Evolutionary conservation across 805 yeast genomes (phyloP).

Genomic region (Kodamaea neixiangensis): DNA sequence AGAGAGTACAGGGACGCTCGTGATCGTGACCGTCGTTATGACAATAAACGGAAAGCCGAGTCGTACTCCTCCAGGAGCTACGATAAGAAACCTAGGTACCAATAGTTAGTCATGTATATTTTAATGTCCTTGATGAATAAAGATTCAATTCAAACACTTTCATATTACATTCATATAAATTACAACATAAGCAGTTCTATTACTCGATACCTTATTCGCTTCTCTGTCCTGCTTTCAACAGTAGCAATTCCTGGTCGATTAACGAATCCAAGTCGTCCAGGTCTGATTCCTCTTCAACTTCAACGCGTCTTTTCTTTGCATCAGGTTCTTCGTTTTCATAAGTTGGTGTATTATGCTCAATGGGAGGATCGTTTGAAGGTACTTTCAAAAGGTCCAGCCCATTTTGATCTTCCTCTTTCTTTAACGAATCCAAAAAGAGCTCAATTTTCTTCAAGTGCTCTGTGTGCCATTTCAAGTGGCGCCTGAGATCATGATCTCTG

Average conservation of each 20-base stretch:
- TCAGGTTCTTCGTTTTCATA: not conserved
- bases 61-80: conserved; percentile 14
- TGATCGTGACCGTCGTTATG: conserved; percentile 11
- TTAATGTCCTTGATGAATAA: not conserved
- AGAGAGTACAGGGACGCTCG: conserved; percentile 11
- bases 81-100: conserved; percentile 33
- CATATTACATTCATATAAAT: not conserved
- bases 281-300: not conserved
- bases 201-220: not conserved
- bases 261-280: conserved; percentile 22
- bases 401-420: conserved; percentile 9
- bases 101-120: not conserved
- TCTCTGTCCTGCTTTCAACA: conserved; percentile 20
- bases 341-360: not conserved
- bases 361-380: not conserved
- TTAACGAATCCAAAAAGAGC: conserved; percentile 26
- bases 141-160: not conserved
- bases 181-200: conserved; percentile 6
- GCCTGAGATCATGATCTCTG: conserved; percentile 46
- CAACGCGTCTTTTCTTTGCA: conserved; percentile 5
- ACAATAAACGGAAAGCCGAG: conserved; percentile 6
- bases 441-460: conserved; percentile 33
- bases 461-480: conserved; percentile 58
- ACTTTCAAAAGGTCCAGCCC: not conserved
- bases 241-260: conserved; percentile 25